Evolutionary conservation across 1,139 yeast species (phyloP), one percentile per base, ranked within the genome.

Genomic region (Scheffersomyces titani): DNA sequence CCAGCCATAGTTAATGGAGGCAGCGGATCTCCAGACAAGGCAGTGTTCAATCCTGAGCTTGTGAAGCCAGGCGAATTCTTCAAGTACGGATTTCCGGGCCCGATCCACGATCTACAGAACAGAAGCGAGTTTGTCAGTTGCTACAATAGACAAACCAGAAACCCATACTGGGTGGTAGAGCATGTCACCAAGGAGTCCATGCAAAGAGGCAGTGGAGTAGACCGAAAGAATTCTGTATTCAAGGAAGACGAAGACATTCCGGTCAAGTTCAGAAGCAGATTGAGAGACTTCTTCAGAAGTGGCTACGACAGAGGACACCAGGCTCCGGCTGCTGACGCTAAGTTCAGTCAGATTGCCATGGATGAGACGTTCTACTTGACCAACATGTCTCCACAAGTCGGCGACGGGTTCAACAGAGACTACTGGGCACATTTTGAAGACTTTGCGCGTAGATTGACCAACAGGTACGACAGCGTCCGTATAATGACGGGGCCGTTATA

Each of bases 281-380:
- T 94, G 58, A 81, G 88, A 60, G 98, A 96, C 73, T 94, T 89
- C 71, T 93, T 93, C 78, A 84, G 98, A 63, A 88, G 96, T 53
- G 99, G 99, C 0, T 94, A 91, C 72, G 99, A 94, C 70, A 79
- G 99, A 62, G 99, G 99, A 3, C 99, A 94, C 72, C 91, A 90
- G 67, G 98, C 97, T 0, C 98, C 99, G 1, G 99, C 99, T 5
- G 99, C 99, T 0, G 91, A 94, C 71, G 98, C 98, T 47, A 92
- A 92, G 70, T 94, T 84, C 73, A 85, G 86, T 45, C 99, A 94
- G 71, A 67, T 73, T 21, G 98, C 98, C 13, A 93, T 96, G 98
- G 89, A 94, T 70, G 97, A 93, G 71, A 96, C 99, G 0, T 94
- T 94, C 66, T 85, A 80, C 63, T 77, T 96, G 65, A 87, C 97